A percentile compares a stretch with the other conserved stretches of the same genome.
phyloP scores from a whole-genome alignment of 345 rosid genomes.

The Hypericum androsaemum region DNA sequence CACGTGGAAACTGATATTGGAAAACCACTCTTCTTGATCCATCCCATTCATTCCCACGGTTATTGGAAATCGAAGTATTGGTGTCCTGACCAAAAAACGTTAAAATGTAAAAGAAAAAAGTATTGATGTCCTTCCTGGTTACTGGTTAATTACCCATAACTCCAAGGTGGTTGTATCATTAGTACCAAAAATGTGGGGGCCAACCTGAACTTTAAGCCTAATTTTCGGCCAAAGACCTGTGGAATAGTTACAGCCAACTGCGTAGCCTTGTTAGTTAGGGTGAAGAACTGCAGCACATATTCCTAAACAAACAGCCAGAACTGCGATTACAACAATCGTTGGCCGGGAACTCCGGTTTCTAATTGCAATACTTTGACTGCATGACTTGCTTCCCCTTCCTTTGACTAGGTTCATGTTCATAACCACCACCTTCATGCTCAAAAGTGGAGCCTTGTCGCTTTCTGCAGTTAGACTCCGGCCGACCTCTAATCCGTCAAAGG shows the following conservation, averaged over 20 bases:
- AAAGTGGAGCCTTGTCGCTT: slow-evolving; percentile 40
- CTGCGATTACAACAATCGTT: slow-evolving; percentile 27
- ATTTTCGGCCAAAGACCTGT: slow-evolving; percentile 34
- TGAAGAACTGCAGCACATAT: slow-evolving; percentile 61
- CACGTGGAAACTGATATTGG: too few relatives aligned
- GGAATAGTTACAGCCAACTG: slow-evolving; percentile 62
- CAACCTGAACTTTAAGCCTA: neutral
- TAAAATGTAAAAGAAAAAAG: too few relatives aligned
- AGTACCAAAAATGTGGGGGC: too few relatives aligned
- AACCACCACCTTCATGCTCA: slow-evolving; percentile 39
- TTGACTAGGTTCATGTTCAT: slow-evolving; percentile 33
- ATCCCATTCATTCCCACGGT: too few relatives aligned
- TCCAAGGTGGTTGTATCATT: too few relatives aligned
- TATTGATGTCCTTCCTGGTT: too few relatives aligned
- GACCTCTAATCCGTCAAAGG: slow-evolving; percentile 10
- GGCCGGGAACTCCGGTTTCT: slow-evolving; percentile 33
- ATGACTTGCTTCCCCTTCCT: slow-evolving; percentile 36
- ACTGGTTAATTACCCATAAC: too few relatives aligned
- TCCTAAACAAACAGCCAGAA: slow-evolving; percentile 53
- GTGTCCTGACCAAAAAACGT: too few relatives aligned
- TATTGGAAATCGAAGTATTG: too few relatives aligned
- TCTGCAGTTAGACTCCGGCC: too few relatives aligned
- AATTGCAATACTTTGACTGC: slow-evolving; percentile 21
- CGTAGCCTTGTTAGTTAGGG: slow-evolving; percentile 48
- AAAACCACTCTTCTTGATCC: too few relatives aligned